phyloP scores from a whole-genome alignment of 495 filamentous ascomycete genomes.

The Articulospora tetracladia region DNA sequence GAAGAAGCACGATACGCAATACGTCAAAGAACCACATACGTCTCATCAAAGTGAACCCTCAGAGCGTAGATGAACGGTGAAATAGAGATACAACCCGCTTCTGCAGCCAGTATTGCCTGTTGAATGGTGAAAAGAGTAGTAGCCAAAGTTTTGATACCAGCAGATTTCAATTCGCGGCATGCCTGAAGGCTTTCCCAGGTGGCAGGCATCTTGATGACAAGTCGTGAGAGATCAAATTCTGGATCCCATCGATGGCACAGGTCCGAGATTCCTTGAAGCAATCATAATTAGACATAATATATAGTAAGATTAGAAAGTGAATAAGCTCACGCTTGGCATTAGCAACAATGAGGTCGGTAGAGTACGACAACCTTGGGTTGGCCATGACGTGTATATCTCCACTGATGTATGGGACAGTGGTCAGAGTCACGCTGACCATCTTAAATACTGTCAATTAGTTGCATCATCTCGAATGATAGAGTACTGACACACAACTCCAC shows the following conservation, averaged over 20 bases:
- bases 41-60: conserved; percentile 53
- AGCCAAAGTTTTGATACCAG: conserved; percentile 52
- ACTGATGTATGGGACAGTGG: conserved; percentile 45
- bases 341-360: conserved; percentile 45
- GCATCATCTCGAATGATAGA: neutral
- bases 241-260: conserved; percentile 47
- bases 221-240: conserved; percentile 38
- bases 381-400: conserved; percentile 58
- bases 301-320: neutral
- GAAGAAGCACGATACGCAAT: neutral
- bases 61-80: conserved; percentile 63
- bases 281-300: neutral
- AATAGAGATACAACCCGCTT: conserved; percentile 54
- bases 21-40: conserved; percentile 30
- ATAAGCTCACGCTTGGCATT: conserved; percentile 49
- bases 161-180: conserved; percentile 48
- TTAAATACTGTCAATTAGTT: conserved; percentile 8
- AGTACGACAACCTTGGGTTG: conserved; percentile 54
- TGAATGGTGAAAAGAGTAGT: conserved; percentile 58
- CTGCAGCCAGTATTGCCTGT: conserved; percentile 53
- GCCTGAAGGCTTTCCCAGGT: conserved; percentile 64
- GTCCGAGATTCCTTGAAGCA: conserved; percentile 40
- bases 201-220: conserved; percentile 60
- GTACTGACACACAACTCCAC: conserved; percentile 51
- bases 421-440: conserved; percentile 51